Evolutionary conservation across 73 alveolate genomes (phyloP), one percentile per base, ranked within the genome.

Genomic region (Tetrahymena borealis): DNA sequence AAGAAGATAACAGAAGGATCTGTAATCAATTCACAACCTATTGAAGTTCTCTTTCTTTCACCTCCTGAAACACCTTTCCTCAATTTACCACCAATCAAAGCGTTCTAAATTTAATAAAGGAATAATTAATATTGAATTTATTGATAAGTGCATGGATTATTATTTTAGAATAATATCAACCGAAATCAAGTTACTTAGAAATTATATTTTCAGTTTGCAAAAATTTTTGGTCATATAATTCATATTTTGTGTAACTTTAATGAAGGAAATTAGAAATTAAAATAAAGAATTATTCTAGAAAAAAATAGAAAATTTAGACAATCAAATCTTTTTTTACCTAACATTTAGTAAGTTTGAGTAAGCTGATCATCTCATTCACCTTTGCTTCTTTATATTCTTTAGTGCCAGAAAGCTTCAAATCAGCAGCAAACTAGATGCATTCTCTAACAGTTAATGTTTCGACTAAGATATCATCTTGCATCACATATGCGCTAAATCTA

Each of bases 281-380:
- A n/a, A n/a, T n/a, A n/a, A n/a, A n/a, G n/a, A n/a, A n/a, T n/a
- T n/a, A n/a, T n/a, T n/a, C n/a, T n/a, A n/a, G n/a, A n/a, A n/a
- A n/a, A n/a, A n/a, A n/a, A n/a, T n/a, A n/a, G n/a, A n/a, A n/a
- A n/a, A n/a, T 42, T 42, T 42, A 42, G 18, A 12, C 24, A n/a
- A 0, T n/a, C 16, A 42, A 0, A 24, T 60, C n/a, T 24, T 9
- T 43, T n/a, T n/a, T 15, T 60, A 60, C 85, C 85, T 60, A 60
- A 16, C 98, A 95, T n/a, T 95, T 94, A 13, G 91, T 39, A 78
- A 95, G 91, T 41, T 94, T 94, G 40, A 95, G 39, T 24, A 91
- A 37, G 42, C 91, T 93, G 39, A 95, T 92, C 78, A 95, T 39
- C 7, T 91, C 93, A 78, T 95, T 94, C 4, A 95, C 95, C 39